Evolutionary conservation across 306 rosid genomes (phyloP), one percentile per base, ranked within the genome.

Genomic region (Trichosanthes cucumerina): DNA sequence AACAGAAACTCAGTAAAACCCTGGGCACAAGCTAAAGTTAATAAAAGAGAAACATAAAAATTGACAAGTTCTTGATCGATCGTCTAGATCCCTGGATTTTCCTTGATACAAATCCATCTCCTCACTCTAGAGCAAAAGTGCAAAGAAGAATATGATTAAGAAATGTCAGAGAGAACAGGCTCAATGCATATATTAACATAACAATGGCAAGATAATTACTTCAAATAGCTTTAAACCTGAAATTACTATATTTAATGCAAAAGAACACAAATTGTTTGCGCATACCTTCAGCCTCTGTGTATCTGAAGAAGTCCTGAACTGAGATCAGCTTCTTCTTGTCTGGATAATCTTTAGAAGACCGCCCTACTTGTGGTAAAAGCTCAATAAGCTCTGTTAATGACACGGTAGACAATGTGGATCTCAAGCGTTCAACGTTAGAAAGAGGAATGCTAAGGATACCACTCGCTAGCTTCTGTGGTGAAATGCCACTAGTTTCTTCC

Each of bases 221-320:
- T 18, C 28, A 49, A 31, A 44, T 47, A 23, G 26, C 26, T 64
- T 38, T 14, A 18, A 38, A 36, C 38, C 52, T 49, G 18, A 79
- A 33, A 62, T 23, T 23, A 60, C 3, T 28, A 4, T 34, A 54
- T 19, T 19, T 19, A 34, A 84, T 80, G 82, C 70, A 84, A 81
- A 82, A 46, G 15, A 11, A 34, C 14, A 78, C 70, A 28, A 62
- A 80, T 63, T 57, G 53, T 78, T 65, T 80, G 69, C 64, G 14
- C 87, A 64, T 86, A 96, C 99, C 99, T 96, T 96, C 99, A n/a
- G 98, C 79, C 81, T 93, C 98, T 31, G 99, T 88, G 91, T 96
- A 96, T 88, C 97, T 90, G 85, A 96, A 96, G 88, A 96, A 96
- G 89, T 93, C 99, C 79, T 96, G 97, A 64, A 96, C 99, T 11